Evolutionary conservation across 208 protist species (phyloP).

Genomic region (Acanthamoeba culbertsoni): DNA sequence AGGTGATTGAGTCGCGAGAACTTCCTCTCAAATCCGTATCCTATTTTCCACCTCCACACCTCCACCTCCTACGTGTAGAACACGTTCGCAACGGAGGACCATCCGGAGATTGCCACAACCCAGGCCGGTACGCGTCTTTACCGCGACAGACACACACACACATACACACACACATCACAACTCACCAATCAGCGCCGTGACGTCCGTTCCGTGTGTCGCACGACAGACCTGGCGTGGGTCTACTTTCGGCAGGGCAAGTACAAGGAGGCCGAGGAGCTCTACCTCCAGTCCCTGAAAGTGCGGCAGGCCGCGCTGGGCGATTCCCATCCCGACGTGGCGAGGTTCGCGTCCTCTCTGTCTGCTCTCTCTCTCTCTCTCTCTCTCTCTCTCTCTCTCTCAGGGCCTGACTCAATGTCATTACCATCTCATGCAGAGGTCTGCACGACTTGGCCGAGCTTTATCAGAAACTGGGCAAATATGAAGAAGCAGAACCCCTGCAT

Average conservation of each 20-base stretch:
- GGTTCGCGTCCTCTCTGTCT: not conserved
- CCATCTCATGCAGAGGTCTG: not conserved
- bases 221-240: conserved; percentile 46
- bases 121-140: not conserved
- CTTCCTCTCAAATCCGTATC: not conserved
- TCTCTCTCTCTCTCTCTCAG: not conserved
- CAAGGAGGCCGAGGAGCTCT: conserved; percentile 55
- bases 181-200: not conserved
- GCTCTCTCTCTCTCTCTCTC: not conserved
- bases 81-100: conserved; percentile 34
- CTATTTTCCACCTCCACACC: not conserved
- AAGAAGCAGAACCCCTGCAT: conserved; percentile 41
- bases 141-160: not conserved
- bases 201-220: not conserved
- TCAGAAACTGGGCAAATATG: conserved; percentile 48
- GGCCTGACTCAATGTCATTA: not conserved
- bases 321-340: conserved; percentile 44
- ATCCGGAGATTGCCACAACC: conserved; percentile 51
- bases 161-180: not conserved
- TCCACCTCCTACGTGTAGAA: not conserved
- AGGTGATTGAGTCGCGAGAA: not conserved
- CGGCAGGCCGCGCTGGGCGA: not conserved
- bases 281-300: conserved; percentile 35
- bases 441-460: conserved; percentile 59
- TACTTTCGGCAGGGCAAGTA: conserved; percentile 60